These are phyloP conservation scores for Fusarium armeniacum DNA, from an alignment of 2,329 filamentous ascomycete genomes.

Conservation along the genomic window DNA sequence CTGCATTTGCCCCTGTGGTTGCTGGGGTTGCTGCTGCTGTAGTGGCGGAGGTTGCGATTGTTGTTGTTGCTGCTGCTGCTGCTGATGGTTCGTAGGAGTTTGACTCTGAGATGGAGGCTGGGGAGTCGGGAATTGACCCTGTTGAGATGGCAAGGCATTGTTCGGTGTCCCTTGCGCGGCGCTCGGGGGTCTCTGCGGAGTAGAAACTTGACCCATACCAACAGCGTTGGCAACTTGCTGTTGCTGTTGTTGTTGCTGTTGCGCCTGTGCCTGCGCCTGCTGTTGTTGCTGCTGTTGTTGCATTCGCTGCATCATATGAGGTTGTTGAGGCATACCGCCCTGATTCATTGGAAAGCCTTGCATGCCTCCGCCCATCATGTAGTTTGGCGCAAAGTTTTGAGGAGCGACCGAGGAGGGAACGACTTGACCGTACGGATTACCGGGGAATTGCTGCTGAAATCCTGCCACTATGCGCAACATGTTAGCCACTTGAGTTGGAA, in stretches of 20 bases:
- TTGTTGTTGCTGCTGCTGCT: slow-evolving; percentile 36
- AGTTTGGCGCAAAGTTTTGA: slow-evolving; percentile 65
- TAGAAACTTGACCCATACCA: slow-evolving; percentile 51
- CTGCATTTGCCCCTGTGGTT: slow-evolving; percentile 20
- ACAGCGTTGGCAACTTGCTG: slow-evolving; percentile 51
- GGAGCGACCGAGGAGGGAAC: slow-evolving; percentile 64
- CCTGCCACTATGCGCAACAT: slow-evolving; percentile 63
- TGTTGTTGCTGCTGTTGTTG: slow-evolving; percentile 45
- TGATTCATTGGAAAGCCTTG: slow-evolving; percentile 69
- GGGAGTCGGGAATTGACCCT: slow-evolving; percentile 54
- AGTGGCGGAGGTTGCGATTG: slow-evolving; percentile 17
- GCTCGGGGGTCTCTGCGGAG: slow-evolving; percentile 55
- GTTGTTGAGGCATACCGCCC: slow-evolving; percentile 63
- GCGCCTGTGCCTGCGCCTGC: slow-evolving; percentile 49
- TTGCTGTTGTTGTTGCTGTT: slow-evolving; percentile 53
- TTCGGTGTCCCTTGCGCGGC: slow-evolving; percentile 51
- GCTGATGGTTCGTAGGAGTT: slow-evolving; percentile 51
- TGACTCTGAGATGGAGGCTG: slow-evolving; percentile 57
- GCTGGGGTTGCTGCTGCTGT: slow-evolving; percentile 23
- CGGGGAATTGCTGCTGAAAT: slow-evolving; percentile 70
- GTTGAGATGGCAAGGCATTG: slow-evolving; percentile 51
- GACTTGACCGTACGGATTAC: slow-evolving; percentile 68
- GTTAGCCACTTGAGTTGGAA: slow-evolving; percentile 33
- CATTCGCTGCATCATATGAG: slow-evolving; percentile 51
- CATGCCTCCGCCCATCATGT: slow-evolving; percentile 69